Evolutionary conservation across 1,284 basidiomycete species (phyloP).

Genomic region (Mycosarcoma maydis): DNA sequence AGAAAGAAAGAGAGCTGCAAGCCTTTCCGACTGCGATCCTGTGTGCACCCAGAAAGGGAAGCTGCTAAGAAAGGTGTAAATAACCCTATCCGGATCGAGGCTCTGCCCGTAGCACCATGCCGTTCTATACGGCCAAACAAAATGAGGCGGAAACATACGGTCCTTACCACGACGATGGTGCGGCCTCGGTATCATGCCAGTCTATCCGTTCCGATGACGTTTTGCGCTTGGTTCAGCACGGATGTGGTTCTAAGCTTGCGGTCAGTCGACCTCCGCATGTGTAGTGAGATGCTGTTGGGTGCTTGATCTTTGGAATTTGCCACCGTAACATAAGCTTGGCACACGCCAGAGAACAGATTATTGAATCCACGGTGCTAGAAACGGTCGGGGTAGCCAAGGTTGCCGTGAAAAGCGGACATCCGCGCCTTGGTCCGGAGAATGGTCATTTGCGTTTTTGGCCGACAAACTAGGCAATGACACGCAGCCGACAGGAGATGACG

Average conservation of each 20-base stretch:
- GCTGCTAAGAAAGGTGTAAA: not conserved
- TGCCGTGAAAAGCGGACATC: too few species aligned
- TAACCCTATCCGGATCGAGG: slow-evolving; percentile 21
- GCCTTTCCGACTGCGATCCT: not conserved
- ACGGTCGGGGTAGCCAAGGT: too few species aligned
- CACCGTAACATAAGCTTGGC: slow-evolving; percentile 3
- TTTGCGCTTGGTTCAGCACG: too few species aligned
- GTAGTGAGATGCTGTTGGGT: not conserved
- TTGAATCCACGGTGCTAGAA: too few species aligned
- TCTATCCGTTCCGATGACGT: too few species aligned
- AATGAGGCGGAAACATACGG: too few species aligned
- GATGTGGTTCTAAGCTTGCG: too few species aligned
- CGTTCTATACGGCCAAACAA: too few species aligned
- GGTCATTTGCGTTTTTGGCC: not conserved
- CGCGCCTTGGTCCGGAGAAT: not conserved
- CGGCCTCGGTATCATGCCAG: too few species aligned
- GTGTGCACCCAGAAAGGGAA: slow-evolving; percentile 13
- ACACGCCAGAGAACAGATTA: not conserved
- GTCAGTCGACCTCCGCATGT: too few species aligned
- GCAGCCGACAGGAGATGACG: too few species aligned
- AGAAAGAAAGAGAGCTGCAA: not conserved
- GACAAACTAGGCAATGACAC: not conserved
- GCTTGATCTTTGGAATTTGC: not conserved
- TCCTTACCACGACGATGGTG: too few species aligned
- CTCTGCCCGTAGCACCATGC: not conserved